Percentiles rank a stretch among this genome's conserved stretches.
phyloP scores from a whole-genome alignment of 352 stramenopile species.

The Phytopythium kandeliae region DNA sequence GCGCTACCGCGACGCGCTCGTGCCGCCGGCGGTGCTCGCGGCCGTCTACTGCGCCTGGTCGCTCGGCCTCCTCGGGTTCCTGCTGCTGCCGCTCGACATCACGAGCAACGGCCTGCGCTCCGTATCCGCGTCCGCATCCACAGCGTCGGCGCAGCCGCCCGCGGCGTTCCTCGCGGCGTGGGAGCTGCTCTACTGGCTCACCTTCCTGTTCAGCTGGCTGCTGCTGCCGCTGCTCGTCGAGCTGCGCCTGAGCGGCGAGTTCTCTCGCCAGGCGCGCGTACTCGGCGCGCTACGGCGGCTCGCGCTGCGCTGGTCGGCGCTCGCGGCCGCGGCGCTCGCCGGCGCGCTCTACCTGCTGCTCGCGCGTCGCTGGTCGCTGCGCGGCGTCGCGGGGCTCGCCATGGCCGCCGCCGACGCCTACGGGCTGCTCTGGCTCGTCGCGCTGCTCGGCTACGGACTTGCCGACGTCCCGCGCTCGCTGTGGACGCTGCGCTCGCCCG shows the following conservation, averaged over 20 bases:
- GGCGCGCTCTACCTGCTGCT: conserved; percentile 51
- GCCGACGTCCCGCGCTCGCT: conserved; percentile 48
- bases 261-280: conserved; percentile 31
- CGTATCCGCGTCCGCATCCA: too few relatives aligned
- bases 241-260: conserved; percentile 58
- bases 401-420: conserved; percentile 71
- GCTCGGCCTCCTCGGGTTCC: conserved; percentile 49
- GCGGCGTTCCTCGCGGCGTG: conserved; percentile 28
- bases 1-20: conserved; percentile 46
- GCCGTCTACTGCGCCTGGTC: conserved; percentile 56
- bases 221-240: conserved; percentile 58
- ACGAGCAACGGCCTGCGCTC: conserved; percentile 24
- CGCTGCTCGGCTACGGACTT: conserved; percentile 57
- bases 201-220: conserved; percentile 60
- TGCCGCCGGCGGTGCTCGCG: conserved; percentile 23
- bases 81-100: conserved; percentile 64
- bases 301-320: conserved; percentile 53
- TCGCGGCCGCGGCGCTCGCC: conserved; percentile 18
- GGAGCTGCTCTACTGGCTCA: conserved; percentile 62
- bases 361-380: conserved; percentile 46
- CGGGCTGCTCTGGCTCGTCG: conserved; percentile 52
- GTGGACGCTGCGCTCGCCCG: conserved; percentile 36
- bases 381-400: conserved; percentile 37
- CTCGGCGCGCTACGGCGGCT: conserved; percentile 30
- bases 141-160: neutral